phyloP scores from a whole-genome alignment of 192 early-diverging fungal species.

The Coemansia sp. region DNA sequence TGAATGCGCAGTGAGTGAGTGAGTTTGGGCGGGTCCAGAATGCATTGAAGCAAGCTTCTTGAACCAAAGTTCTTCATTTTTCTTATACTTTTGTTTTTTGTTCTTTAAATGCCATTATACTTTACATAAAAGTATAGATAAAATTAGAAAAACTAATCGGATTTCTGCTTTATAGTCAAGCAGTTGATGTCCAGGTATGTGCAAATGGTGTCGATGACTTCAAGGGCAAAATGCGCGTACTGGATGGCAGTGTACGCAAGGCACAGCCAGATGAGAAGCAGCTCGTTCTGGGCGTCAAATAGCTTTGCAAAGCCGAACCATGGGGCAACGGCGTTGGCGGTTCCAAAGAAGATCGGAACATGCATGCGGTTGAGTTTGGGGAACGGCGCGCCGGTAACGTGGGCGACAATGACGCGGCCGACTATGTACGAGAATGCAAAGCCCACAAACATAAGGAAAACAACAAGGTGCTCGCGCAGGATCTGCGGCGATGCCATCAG shows the following conservation, averaged over 20 bases:
- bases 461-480: conserved; percentile 64
- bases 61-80: neutral
- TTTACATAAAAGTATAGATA: neutral
- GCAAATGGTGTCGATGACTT: conserved; percentile 74
- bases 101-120: neutral
- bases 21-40: too few relatives aligned
- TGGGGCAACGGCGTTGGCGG: conserved; percentile 60
- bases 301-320: conserved; percentile 51
- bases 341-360: conserved; percentile 63
- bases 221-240: conserved; percentile 69
- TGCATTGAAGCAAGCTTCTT: too few relatives aligned
- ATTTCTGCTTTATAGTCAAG: conserved; percentile 69
- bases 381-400: conserved; percentile 81
- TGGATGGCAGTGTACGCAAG: conserved; percentile 59
- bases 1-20: neutral
- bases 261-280: conserved; percentile 58
- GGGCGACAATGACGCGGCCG: conserved; percentile 81
- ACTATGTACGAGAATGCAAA: conserved; percentile 81
- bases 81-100: neutral
- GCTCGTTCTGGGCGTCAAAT: conserved; percentile 57
- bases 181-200: conserved; percentile 77
- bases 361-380: conserved; percentile 70
- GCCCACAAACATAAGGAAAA: conserved; percentile 67
- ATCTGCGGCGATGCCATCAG: conserved; percentile 66
- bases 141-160: conserved; percentile 3